These are phyloP conservation scores for Phaeotremella skinneri DNA, from an alignment of 768 basidiomycete species.

Conservation along the genomic window DNA sequence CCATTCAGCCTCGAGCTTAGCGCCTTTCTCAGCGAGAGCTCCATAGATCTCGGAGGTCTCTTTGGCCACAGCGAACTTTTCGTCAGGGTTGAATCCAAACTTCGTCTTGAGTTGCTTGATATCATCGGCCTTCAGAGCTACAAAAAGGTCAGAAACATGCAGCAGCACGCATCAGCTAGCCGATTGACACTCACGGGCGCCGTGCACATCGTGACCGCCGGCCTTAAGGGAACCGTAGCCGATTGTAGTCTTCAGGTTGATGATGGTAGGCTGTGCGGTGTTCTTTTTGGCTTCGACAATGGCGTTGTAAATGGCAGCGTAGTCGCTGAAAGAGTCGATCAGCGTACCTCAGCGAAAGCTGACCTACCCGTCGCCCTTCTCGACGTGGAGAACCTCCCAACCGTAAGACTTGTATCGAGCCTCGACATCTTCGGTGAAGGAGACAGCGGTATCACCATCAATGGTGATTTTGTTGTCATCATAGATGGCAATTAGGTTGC, in stretches of 20 bases:
- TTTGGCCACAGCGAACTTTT: slow-evolving; percentile 73
- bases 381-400: slow-evolving; percentile 86
- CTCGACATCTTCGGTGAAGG: slow-evolving; percentile 91
- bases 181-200: slow-evolving; percentile 70
- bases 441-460: slow-evolving; percentile 84
- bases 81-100: slow-evolving; percentile 74
- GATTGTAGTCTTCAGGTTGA: slow-evolving; percentile 82
- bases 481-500: slow-evolving; percentile 88
- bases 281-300: slow-evolving; percentile 74
- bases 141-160: slow-evolving; percentile 6
- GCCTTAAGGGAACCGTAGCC: slow-evolving; percentile 90
- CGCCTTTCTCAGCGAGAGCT: slow-evolving; percentile 68
- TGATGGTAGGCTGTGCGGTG: slow-evolving; percentile 79
- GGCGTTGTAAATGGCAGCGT: slow-evolving; percentile 71
- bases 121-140: slow-evolving; percentile 90
- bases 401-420: slow-evolving; percentile 86
- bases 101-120: slow-evolving; percentile 76
- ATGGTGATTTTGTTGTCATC: slow-evolving; percentile 98
- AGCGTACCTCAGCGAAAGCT: background rate
- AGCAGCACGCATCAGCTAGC: background rate
- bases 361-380: slow-evolving; percentile 71
- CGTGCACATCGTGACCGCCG: slow-evolving; percentile 93
- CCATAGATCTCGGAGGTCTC: slow-evolving; percentile 69
- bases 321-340: slow-evolving; percentile 59
- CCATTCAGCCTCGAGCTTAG: slow-evolving; percentile 72